These are phyloP conservation scores for Paramecium primaurelia DNA, from an alignment of 73 alveolate species.

Conservation along the genomic window DNA sequence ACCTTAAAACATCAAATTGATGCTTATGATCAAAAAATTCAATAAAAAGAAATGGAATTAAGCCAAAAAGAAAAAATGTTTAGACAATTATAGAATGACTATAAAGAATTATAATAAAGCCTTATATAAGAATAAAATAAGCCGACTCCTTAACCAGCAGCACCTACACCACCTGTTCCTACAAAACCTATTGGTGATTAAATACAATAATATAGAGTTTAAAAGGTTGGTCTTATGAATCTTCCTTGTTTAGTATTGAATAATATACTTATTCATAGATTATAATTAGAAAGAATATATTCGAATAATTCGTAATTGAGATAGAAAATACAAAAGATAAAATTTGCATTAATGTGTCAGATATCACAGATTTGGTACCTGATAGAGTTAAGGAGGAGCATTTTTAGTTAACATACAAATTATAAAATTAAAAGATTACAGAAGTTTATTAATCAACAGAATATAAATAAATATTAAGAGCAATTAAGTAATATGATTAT, in stretches of 20 bases:
- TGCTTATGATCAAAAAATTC: neutral
- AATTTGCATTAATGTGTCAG: neutral
- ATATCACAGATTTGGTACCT: neutral
- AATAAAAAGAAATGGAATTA: neutral
- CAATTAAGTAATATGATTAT: neutral
- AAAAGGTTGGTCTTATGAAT: neutral
- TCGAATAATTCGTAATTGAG: neutral
- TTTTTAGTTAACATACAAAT: conserved; percentile 9
- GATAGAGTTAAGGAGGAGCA: neutral
- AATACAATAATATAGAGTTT: neutral
- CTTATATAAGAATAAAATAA: neutral
- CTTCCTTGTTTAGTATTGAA: neutral
- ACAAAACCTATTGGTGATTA: neutral
- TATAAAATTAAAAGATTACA: neutral
- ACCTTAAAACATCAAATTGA: conserved; percentile 17
- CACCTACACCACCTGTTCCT: neutral
- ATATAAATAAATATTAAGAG: neutral
- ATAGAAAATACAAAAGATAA: conserved; percentile 2
- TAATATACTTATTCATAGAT: neutral
- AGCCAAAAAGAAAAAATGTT: neutral
- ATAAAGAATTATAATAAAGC: neutral
- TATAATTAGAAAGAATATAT: neutral
- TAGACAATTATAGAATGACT: neutral
- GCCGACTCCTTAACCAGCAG: conserved; percentile 8
- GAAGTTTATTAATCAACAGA: neutral